A percentile compares a stretch with the other conserved stretches of the same genome.
Evolutionary conservation across 176 grass and related monocot species (phyloP).

Genomic region (Triticum timopheevii): DNA sequence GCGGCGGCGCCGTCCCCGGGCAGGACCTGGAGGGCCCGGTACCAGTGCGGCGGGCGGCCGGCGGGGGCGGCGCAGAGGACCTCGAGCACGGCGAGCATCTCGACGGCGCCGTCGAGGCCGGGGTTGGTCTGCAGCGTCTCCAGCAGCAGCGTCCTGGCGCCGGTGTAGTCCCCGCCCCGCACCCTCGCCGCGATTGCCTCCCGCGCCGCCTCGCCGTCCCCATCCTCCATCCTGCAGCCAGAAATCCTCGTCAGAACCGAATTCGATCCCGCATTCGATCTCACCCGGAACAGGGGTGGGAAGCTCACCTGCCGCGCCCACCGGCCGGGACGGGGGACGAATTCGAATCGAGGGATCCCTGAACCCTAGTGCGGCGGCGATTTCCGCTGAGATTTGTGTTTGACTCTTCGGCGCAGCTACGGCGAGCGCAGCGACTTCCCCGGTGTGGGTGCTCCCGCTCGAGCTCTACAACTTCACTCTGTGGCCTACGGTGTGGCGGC

Average conservation of each 20-base stretch:
- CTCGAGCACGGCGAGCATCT: slow-evolving; percentile 66
- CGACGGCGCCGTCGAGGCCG: slow-evolving; percentile 44
- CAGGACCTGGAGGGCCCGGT: slow-evolving; percentile 54
- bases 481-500: background rate
- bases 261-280: background rate
- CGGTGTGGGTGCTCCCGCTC: background rate
- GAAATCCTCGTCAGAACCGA: background rate
- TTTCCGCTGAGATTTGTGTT: background rate
- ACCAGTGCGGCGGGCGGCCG: slow-evolving; percentile 41
- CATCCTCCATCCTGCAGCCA: slow-evolving; percentile 22
- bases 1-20: slow-evolving; percentile 29
- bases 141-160: slow-evolving; percentile 55
- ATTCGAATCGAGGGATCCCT: background rate
- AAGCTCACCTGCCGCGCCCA: background rate
- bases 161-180: slow-evolving; percentile 47
- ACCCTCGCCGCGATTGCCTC: slow-evolving; percentile 46
- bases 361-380: slow-evolving; percentile 30
- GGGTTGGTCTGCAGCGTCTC: slow-evolving; percentile 61
- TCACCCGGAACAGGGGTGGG: no score
- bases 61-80: slow-evolving; percentile 56
- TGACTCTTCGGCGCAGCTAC: background rate
- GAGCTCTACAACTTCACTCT: background rate
- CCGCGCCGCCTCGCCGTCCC: slow-evolving; percentile 21
- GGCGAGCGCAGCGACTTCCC: background rate
- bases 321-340: background rate